These are phyloP conservation scores for Fragilariopsis cylindrus DNA, from an alignment of 108 stramenopile species.

Conservation along the genomic window DNA sequence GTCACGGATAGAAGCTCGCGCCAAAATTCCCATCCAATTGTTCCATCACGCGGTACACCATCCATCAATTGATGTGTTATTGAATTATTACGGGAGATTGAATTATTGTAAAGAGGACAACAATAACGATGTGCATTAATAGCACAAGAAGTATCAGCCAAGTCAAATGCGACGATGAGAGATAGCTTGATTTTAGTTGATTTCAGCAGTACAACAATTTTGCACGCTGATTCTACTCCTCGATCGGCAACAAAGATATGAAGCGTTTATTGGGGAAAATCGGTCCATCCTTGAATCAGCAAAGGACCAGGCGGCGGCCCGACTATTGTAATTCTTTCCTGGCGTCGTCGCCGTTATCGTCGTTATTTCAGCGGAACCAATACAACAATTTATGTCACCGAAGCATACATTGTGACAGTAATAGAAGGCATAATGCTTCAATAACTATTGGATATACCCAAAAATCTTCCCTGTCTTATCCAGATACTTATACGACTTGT, in stretches of 20 bases:
- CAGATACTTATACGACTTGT: neutral
- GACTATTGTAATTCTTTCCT: neutral
- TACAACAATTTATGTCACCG: neutral
- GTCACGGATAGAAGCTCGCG: too few species aligned
- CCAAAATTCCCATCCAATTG: too few species aligned
- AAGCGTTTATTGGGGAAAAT: neutral
- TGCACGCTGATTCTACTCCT: too few species aligned
- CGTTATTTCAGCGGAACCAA: neutral
- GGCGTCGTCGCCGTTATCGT: neutral
- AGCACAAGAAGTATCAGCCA: too few species aligned
- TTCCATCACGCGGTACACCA: too few species aligned
- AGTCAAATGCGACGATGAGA: too few species aligned
- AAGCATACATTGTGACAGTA: neutral
- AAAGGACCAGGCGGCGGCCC: neutral
- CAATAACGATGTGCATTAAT: too few species aligned
- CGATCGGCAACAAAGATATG: neutral
- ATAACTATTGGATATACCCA: neutral
- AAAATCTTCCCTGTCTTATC: neutral
- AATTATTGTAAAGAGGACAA: too few species aligned
- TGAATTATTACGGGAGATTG: too few species aligned
- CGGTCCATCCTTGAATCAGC: neutral
- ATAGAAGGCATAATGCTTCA: neutral
- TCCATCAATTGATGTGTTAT: too few species aligned
- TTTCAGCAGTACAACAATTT: too few species aligned
- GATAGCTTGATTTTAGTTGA: too few species aligned